A percentile compares a stretch with the other conserved stretches of the same genome.
These are phyloP conservation scores for Stropharia rugosoannulata DNA, from an alignment of 768 basidiomycete species.

Conservation along the genomic window DNA sequence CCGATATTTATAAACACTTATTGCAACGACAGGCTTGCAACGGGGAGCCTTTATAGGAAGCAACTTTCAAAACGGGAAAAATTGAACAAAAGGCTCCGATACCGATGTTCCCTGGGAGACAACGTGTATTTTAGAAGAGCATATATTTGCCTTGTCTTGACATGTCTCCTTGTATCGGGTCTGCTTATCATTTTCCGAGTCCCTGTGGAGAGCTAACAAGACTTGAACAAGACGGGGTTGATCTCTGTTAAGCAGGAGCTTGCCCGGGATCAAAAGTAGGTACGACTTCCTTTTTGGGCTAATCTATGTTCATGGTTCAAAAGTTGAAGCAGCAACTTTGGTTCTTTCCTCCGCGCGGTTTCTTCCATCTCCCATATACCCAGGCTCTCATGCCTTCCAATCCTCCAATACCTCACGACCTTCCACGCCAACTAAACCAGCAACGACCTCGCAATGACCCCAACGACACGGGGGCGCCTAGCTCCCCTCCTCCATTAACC, in stretches of 20 bases:
- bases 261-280: constrained; percentile 12
- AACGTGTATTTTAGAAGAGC: constrained; percentile 18
- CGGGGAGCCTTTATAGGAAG: constrained; percentile 4
- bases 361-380: constrained; percentile 15
- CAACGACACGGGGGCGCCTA: constrained; percentile 10
- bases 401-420: constrained; percentile 8
- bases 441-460: constrained; percentile 18
- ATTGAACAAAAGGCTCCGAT: constrained; percentile 4
- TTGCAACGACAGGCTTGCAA: no score
- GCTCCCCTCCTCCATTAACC: constrained; percentile 6
- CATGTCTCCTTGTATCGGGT: background rate
- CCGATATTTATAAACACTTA: no score
- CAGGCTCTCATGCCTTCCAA: constrained; percentile 8
- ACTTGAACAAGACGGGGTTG: no score
- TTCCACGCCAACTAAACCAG: constrained; percentile 9
- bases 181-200: no score
- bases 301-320: constrained; percentile 22
- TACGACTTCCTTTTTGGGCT: constrained; percentile 25
- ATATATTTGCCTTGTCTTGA: background rate
- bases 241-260: no score
- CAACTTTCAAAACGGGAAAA: background rate
- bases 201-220: no score
- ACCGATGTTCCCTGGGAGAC: constrained; percentile 23
- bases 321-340: constrained; percentile 13
- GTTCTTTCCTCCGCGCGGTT: constrained; percentile 6